Base-by-base conservation (phyloP, 768 basidiomycete species). In the Multifurca ochricompacta region DNA sequence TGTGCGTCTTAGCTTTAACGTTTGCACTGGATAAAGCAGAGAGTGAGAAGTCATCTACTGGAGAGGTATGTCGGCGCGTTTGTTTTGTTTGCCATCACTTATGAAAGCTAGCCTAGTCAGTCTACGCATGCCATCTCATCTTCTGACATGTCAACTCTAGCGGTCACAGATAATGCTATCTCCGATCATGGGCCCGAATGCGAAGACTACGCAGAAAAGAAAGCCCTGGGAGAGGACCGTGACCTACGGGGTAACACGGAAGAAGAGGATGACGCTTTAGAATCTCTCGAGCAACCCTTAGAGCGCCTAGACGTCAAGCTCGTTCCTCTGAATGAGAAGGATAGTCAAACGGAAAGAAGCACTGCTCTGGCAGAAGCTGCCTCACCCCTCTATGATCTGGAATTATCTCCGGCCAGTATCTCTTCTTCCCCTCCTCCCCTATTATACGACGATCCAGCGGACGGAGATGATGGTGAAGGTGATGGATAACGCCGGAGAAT, bases 401-500 rank as follows among this genome's bases (percentile, higher is more conserved):
- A 58, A 45, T 46, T 46, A 3, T 18, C 68, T 34, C 35, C 53
- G 18, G 44, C 66, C 25, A 62, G 60, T 41, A 32, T 9, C 9
- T 42, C 59, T 50, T 44, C 62, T 58, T 40, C 63, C 18, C 6
- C 56, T 13, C 19, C 48, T 2, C 48, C 49, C 30, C 74, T 76
- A 1, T 60, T 88, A 10, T 89, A 80, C 60, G 87, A 87, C 19
- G 87, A 90, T 66, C 86, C 85, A 1, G 84, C 82, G 0, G 82
- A 84, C 56, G 76, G 78, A 18, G 89, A 91, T 56, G 89, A 91
- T 59, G 87, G 84, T 13, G 87, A 87, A 67, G 92, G 91, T 7
- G 93, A 66, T 99, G 96, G 96, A 96, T 99, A 67, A 99, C 93
- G 13, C 93, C 91, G 0, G 72, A 77, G 48, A 99, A 96, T 65